phyloP scores from a whole-genome alignment of 345 rosid genomes.

The rapeseed (Brassica napus) region DNA sequence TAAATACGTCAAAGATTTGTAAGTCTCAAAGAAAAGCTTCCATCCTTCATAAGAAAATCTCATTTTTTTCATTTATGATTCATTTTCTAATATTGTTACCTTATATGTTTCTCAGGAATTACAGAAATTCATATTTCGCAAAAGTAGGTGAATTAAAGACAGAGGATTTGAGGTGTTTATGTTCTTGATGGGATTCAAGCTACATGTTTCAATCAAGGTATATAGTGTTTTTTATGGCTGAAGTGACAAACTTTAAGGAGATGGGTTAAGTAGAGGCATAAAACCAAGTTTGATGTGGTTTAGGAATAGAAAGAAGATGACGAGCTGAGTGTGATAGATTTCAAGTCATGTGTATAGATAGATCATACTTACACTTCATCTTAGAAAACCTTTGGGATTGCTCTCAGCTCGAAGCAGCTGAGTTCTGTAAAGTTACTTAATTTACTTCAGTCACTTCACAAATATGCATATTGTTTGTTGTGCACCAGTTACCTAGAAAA shows the following conservation, averaged over 20 bases:
- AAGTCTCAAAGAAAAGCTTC: not conserved
- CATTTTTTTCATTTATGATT: not conserved
- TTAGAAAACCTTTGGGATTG: not conserved
- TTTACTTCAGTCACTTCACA: not conserved
- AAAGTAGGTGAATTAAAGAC: not conserved
- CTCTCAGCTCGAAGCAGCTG: not conserved
- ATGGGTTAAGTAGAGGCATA: not conserved
- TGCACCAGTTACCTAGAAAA: not conserved
- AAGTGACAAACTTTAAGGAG: conserved; percentile 14
- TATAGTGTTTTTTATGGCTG: conserved; percentile 18
- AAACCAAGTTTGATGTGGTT: not conserved
- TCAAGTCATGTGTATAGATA: not conserved
- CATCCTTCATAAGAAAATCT: not conserved
- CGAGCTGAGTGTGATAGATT: conserved; percentile 11
- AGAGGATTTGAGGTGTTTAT: not conserved
- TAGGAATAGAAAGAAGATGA: not conserved
- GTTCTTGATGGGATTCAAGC: not conserved
- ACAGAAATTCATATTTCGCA: not conserved
- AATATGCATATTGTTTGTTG: not conserved
- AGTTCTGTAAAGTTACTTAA: not conserved
- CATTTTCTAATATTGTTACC: not conserved
- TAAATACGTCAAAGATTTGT: not conserved
- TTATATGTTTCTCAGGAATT: not conserved
- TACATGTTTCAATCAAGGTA: not conserved
- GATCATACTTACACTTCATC: not conserved